Conservation (phyloP, 495 filamentous ascomycete species). For the Geoglossum glabrum region DNA sequence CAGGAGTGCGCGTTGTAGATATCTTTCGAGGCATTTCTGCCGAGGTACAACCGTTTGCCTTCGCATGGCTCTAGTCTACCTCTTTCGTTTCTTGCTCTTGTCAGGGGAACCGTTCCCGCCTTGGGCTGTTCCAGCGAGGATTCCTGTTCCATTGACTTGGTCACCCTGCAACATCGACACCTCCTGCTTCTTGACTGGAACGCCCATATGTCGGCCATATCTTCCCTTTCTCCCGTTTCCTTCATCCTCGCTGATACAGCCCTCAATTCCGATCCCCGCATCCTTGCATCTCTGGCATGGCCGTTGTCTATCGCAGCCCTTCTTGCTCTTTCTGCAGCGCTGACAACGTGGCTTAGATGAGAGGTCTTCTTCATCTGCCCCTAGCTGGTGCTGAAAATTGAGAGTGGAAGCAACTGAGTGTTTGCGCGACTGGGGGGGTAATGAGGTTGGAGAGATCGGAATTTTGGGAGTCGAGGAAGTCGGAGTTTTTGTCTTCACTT, state of each 20-base stretch:
- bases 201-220: conserved; percentile 89
- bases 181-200: conserved; percentile 54
- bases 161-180: background rate
- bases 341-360: conserved; percentile 94
- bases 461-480: conserved; percentile 19
- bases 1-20: background rate
- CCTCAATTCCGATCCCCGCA: conserved; percentile 76
- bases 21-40: background rate
- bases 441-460: conserved; percentile 51
- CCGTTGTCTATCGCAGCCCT: conserved; percentile 89
- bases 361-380: conserved; percentile 70
- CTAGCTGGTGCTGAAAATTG: conserved; percentile 49
- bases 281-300: conserved; percentile 91
- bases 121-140: conserved; percentile 9
- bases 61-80: conserved; percentile 19
- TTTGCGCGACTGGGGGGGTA: conserved; percentile 52
- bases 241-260: conserved; percentile 92
- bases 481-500: conserved; percentile 12
- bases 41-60: background rate
- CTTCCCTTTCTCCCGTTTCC: conserved; percentile 91
- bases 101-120: conserved; percentile 19
- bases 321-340: conserved; percentile 97
- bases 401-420: conserved; percentile 48
- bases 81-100: conserved; percentile 57
- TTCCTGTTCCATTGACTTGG: conserved; percentile 16